Evolutionary conservation across 768 basidiomycete species (phyloP), one percentile per base, ranked within the genome.

Genomic region (Cystobasidium tubakii): DNA sequence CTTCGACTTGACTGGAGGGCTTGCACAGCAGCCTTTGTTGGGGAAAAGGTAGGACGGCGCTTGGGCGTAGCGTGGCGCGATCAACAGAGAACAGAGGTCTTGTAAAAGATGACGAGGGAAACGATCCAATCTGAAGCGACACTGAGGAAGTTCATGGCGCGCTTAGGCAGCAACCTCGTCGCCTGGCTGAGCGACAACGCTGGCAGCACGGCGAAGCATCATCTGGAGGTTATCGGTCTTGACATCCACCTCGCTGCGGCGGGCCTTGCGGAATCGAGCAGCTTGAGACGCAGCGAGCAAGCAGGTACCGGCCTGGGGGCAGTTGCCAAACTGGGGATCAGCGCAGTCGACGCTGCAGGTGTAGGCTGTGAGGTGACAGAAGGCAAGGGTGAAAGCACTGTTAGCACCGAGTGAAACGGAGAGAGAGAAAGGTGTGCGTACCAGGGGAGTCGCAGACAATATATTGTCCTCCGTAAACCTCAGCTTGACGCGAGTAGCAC

Each of bases 201-300:
- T 36, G 25, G 63, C 63, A 65, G 63, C 63, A 25, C 63, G 63
- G 10, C 43, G 25, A 33, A 65, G 39, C 25, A 25, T 65, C 36
- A 65, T 39, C 63, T 39, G 36, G 33, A 39, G 63, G 27, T 25
- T 36, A 12, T 65, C 33, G 34, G 63, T 36, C 15, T 27, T 46
- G 25, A 43, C 36, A 36, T 65, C 43, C 6, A 39, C 6, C 3
- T 65, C 36, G 36, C 25, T 27, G 9, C 63, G 63, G 31, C 63
- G 63, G 25, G 43, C 39, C 63, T 65, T 65, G 31, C 63, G 63
- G 63, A 65, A 46, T 4, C 63, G 36, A 65, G 63, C 63, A 27
- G 36, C 63, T 25, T 65, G 63, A 10, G 63, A 65, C 4, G 63
- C 63, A 27, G 63, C 63, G 36, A 46, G 36, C 17, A 65, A 29